These are phyloP conservation scores for Aspergillus hiratsukae DNA, from an alignment of 2,329 filamentous ascomycete genomes.

Conservation along the genomic window DNA sequence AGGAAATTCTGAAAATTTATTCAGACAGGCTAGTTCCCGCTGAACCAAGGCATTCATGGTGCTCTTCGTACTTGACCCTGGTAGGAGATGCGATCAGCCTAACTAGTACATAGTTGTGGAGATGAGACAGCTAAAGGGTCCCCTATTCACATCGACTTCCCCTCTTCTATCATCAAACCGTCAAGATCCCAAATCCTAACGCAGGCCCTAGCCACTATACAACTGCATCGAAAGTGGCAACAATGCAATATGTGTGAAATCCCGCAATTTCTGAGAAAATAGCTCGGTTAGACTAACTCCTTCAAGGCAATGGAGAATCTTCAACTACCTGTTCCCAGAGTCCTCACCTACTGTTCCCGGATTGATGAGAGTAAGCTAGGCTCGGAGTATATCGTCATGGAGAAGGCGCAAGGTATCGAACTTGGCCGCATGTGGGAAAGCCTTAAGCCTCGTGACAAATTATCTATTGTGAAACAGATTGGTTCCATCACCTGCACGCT, in stretches of 20 bases:
- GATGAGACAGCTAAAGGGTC: constrained; percentile 9
- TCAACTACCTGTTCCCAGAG: constrained; percentile 8
- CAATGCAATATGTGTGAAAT: constrained; percentile 3
- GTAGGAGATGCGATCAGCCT: neutral
- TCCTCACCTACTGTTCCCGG: constrained; percentile 6
- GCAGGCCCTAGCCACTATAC: constrained; percentile 1
- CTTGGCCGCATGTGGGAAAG: constrained; percentile 7
- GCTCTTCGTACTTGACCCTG: constrained; percentile 8
- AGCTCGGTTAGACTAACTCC: neutral
- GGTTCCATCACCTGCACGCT: constrained; percentile 7
- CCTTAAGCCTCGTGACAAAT: constrained; percentile 11
- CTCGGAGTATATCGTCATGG: constrained; percentile 13
- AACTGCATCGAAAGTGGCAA: constrained; percentile 5
- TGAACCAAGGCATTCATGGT: constrained; percentile 10
- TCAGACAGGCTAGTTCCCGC: constrained; percentile 12
- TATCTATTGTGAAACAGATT: constrained; percentile 12
- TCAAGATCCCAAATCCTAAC: constrained; percentile 2
- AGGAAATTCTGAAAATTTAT: constrained; percentile 7
- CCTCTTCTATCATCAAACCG: constrained; percentile 14
- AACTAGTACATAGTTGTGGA: neutral
- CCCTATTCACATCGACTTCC: constrained; percentile 9
- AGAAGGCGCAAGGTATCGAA: constrained; percentile 7
- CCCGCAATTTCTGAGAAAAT: neutral
- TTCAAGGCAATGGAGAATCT: constrained; percentile 5
- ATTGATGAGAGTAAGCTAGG: constrained; percentile 4